These are phyloP conservation scores for Penicillium tannophilum DNA, from an alignment of 495 filamentous ascomycete species.

Conservation along the genomic window DNA sequence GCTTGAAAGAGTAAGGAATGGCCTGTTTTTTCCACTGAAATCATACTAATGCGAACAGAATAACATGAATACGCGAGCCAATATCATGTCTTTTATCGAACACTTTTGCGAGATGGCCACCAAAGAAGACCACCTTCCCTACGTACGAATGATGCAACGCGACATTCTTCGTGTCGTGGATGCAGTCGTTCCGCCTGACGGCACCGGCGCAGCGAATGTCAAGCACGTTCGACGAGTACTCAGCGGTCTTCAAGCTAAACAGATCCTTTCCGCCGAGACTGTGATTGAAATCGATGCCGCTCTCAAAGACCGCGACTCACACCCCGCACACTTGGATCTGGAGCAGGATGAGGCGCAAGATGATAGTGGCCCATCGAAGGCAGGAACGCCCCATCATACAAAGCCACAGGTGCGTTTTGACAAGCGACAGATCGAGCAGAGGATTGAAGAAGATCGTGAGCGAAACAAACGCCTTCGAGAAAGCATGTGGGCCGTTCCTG, in stretches of 20 bases:
- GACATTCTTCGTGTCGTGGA: constrained; percentile 90
- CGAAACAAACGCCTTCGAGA: constrained; percentile 89
- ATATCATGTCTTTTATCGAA: constrained; percentile 99
- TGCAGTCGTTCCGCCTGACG: constrained; percentile 77
- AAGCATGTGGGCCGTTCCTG: constrained; percentile 81
- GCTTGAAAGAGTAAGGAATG: constrained; percentile 68
- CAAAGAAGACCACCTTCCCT: constrained; percentile 72
- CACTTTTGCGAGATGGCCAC: constrained; percentile 86
- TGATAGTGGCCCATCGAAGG: constrained; percentile 29
- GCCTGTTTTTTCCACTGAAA: no score
- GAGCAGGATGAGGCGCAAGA: constrained; percentile 38
- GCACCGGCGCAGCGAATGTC: constrained; percentile 88
- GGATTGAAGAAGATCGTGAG: constrained; percentile 96
- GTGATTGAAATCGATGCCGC: constrained; percentile 78
- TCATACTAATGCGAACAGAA: constrained; percentile 49
- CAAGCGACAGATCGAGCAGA: constrained; percentile 86
- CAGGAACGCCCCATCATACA: constrained; percentile 33
- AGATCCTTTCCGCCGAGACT: constrained; percentile 65
- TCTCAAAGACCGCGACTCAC: constrained; percentile 70
- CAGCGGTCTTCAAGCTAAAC: constrained; percentile 65
- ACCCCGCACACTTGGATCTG: constrained; percentile 42
- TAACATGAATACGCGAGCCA: constrained; percentile 94
- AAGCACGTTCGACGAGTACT: constrained; percentile 87
- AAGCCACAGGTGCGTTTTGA: constrained; percentile 60
- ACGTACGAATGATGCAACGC: constrained; percentile 89